These are phyloP conservation scores for Trifolium dubium DNA, from an alignment of 306 rosid species.

Conservation along the genomic window DNA sequence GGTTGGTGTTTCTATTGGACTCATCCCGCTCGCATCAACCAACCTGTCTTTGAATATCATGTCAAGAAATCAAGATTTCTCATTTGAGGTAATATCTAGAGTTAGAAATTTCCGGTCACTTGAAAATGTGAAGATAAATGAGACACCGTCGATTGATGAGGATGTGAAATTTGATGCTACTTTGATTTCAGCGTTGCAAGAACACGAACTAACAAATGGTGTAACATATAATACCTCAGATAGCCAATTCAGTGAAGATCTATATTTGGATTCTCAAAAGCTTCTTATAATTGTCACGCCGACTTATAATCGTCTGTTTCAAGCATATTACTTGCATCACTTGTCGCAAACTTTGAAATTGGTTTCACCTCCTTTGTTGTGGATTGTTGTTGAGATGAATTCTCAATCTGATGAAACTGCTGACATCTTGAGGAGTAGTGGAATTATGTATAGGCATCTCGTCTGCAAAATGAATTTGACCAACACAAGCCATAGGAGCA, in stretches of 20 bases:
- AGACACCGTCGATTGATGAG: slow-evolving; percentile 32
- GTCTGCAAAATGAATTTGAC: slow-evolving; percentile 67
- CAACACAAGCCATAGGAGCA: slow-evolving; percentile 54
- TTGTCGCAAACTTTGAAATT: slow-evolving; percentile 68
- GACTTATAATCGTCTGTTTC: slow-evolving; percentile 59
- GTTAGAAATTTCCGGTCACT: slow-evolving; percentile 51
- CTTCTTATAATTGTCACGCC: slow-evolving; percentile 87
- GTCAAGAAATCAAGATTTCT: slow-evolving; percentile 68
- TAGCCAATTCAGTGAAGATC: slow-evolving; percentile 41
- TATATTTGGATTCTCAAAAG: slow-evolving; percentile 57
- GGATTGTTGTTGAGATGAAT: slow-evolving; percentile 87
- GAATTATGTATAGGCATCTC: slow-evolving; percentile 86
- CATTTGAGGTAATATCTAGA: slow-evolving; percentile 60
- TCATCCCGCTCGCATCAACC: slow-evolving; percentile 66
- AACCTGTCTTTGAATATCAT: slow-evolving; percentile 56
- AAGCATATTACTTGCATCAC: slow-evolving; percentile 73
- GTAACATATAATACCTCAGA: slow-evolving; percentile 34
- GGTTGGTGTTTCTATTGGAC: slow-evolving; percentile 73
- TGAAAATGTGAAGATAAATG: slow-evolving; percentile 46
- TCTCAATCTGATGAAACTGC: slow-evolving; percentile 87
- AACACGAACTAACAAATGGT: slow-evolving; percentile 35
- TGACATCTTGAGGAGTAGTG: slow-evolving; percentile 69
- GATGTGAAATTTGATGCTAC: slow-evolving; percentile 45
- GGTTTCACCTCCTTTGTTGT: slow-evolving; percentile 70
- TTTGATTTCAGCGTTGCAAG: slow-evolving; percentile 44